Base-by-base conservation (phyloP, 352 stramenopile species). In the Phytophthora rubi region DNA sequence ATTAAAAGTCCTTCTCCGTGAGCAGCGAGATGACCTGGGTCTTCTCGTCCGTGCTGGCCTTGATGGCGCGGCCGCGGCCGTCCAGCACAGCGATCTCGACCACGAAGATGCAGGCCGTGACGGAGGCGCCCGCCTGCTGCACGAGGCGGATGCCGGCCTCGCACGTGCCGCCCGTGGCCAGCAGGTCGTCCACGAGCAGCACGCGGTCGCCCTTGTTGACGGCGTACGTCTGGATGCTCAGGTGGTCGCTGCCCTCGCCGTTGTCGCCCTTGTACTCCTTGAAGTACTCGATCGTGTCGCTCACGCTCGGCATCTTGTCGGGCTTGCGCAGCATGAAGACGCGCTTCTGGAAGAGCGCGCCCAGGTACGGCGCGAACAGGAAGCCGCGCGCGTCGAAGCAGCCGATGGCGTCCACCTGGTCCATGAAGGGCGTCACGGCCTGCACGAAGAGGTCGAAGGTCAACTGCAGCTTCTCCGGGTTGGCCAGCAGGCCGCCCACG, bases 281-380 rank as follows among this genome's bases (percentile, higher is more conserved):
- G 49, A 95, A 88, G 76, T 99, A 99, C 62, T 92, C 85, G 58
- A 90, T 84, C 21, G 86, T 97, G 62, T 92, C 86, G 67, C 97
- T 92, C 42, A 96, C 89, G 65, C 96, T 98, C 47, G 97, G 97
- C 90, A 99, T 98, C 80, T 99, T 99, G 45, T 96, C 95, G 35
- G 93, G 91, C 80, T 99, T 99, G 68, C 97, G 89, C 73, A 99
- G 93, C 97, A 99, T 99, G 71, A 99, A 98, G 73, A 99, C 98
- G 23, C 96, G 97, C 74, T 99, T 99, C 59, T 98, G 90, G 66
- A 99, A 90, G n/a, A 83, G 86, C 51, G 98, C 82, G 16, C 95
- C 97, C 58, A 99, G 83, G 55, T 97, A 97, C 53, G 97, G 97
- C 21, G 94, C 97, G 52, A 99, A 95, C 28, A 99, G 81, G 68